Evolutionary conservation across 202 grass and related monocot genomes (phyloP).

Genomic region (Eragrostis tef): DNA sequence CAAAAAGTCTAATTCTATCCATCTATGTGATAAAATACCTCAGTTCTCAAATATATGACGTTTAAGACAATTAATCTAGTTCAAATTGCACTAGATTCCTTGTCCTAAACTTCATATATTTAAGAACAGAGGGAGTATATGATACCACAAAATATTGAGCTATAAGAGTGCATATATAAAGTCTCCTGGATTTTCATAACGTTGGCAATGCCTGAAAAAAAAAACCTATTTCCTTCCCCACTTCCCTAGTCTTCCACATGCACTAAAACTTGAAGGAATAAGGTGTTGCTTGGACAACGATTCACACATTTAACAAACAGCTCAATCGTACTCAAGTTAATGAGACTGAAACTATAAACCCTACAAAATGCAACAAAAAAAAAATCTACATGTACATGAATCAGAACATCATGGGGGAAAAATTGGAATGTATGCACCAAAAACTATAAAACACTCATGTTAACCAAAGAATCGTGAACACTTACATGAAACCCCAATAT

Average conservation of each 20-base stretch:
- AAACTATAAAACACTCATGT: neutral
- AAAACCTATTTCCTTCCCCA: neutral
- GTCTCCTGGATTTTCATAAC: neutral
- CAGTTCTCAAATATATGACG: too few relatives aligned
- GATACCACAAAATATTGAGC: neutral
- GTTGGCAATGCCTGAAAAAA: neutral
- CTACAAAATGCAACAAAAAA: too few relatives aligned
- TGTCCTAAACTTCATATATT: too few relatives aligned
- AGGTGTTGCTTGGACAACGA: neutral
- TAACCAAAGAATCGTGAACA: neutral
- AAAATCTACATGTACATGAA: neutral
- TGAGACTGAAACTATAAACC: neutral
- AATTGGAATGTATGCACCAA: neutral
- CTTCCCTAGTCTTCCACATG: neutral
- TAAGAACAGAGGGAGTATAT: too few relatives aligned
- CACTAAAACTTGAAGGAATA: neutral
- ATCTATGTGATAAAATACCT: neutral
- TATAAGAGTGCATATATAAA: neutral
- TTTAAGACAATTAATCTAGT: too few relatives aligned
- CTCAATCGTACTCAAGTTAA: conserved; percentile 13
- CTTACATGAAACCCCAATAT: neutral
- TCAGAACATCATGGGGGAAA: neutral
- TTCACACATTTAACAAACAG: neutral
- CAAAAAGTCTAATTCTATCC: neutral
- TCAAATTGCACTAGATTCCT: too few relatives aligned